Base-by-base conservation (phyloP, 139 green algal genomes). In the Gonium pectorale region DNA sequence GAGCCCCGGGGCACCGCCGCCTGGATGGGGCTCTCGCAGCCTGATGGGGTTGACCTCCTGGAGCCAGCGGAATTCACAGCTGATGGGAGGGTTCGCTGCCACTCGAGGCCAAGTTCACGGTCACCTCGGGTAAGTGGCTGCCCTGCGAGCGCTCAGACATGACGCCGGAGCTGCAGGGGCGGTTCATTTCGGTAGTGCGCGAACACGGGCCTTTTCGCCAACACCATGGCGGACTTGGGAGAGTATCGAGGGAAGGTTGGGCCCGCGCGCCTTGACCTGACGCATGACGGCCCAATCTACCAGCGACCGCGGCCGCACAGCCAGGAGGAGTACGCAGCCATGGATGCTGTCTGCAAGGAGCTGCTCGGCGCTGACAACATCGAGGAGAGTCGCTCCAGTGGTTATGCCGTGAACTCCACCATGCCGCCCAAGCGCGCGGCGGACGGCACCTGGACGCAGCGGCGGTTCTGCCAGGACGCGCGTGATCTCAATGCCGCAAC, bases 401-500 rank as follows among this genome's bases (percentile, higher is more conserved):
- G n/a, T n/a, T n/a, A n/a, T n/a, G n/a, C n/a, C n/a, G n/a, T n/a
- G n/a, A n/a, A n/a, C n/a, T n/a, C n/a, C n/a, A n/a, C n/a, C n/a
- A 33, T 87, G 67, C 56, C 82, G 4, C 46, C 51, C 31, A 88
- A 90, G 81, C 70, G 82, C 19, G 77, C 85, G 6, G 69, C 52
- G 19, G 43, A 73, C 33, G 82, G 82, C 15, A 44, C 19, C 7
- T 87, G 81, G 81, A 70, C 43, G 5, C 69, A 80, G 40, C 17
- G 74, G 6, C 64, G 83, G 3, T 69, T 87, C 29, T 86, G 78
- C 54, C 33, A 79, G 1, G 87, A 91, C 83, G 67, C 79, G 8
- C 29, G 82, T 29, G 19, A 13, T 0, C 26, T 87, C 7, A 91
- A 91, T 35, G 68, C 79, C 22, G 72, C 70, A 5, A 86, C 60